Conservation (phyloP, 371 early-diverging fungal genomes). For the Chytridium lagenaria region DNA sequence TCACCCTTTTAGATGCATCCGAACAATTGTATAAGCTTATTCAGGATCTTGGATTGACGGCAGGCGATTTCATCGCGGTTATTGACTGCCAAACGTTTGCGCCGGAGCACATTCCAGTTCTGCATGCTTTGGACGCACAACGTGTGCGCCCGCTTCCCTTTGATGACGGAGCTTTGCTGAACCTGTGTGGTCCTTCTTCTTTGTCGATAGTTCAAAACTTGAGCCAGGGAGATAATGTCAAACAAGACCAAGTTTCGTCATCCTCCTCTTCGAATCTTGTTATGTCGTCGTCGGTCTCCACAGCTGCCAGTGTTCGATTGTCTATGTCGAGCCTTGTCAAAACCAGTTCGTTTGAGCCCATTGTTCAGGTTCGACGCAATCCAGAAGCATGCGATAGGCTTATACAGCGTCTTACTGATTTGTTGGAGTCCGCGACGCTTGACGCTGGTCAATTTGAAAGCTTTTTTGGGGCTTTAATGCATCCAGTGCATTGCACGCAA, state of each 20-base stretch:
- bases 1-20: slow-evolving; percentile 20
- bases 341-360: slow-evolving; percentile 35
- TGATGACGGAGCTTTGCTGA: slow-evolving; percentile 35
- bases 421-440: slow-evolving; percentile 37
- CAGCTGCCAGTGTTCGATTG: not conserved
- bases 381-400: not conserved
- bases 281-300: not conserved
- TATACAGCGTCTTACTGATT: slow-evolving; percentile 13
- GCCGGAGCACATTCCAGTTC: slow-evolving; percentile 41
- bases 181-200: slow-evolving; percentile 23
- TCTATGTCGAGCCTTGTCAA: slow-evolving; percentile 21
- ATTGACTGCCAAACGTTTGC: slow-evolving; percentile 47
- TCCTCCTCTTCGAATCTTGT: not conserved
- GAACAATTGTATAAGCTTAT: not conserved
- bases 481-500: slow-evolving; percentile 46
- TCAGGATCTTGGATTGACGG: slow-evolving; percentile 16
- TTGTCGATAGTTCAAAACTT: too few relatives aligned
- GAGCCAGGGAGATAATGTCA: too few relatives aligned
- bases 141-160: slow-evolving; percentile 33
- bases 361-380: slow-evolving; percentile 43
- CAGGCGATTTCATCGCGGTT: slow-evolving; percentile 25
- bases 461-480: slow-evolving; percentile 34
- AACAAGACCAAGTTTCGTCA: not conserved
- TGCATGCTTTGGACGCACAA: slow-evolving; percentile 38
- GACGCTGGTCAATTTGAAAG: slow-evolving; percentile 43